Base-by-base conservation (phyloP, 75 land plant species). In the Larix kaempferi region DNA sequence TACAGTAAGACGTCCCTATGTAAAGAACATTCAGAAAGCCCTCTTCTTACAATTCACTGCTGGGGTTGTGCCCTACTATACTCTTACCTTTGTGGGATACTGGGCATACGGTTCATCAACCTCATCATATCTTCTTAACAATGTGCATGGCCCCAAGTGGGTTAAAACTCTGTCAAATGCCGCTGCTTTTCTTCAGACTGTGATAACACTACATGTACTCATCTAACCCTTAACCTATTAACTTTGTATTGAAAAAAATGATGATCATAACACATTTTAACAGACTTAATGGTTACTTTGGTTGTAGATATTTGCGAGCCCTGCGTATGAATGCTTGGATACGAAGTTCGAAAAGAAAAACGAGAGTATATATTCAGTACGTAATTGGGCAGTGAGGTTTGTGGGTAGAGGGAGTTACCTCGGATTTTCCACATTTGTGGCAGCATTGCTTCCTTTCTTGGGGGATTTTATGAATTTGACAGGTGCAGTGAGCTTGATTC, bases 391-490 rank as follows among this genome's bases (percentile, higher is more conserved):
- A 13, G 86, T 91, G 60, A 79, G 94, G 75, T 55, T 91, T 5
- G 14, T 75, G 1, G 88, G 83, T 0, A 83, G 96, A 75, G 96
- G 96, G 3, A 83, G 88, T 13, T 93, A 91, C 77, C 66, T 93
- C 0, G 74, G 81, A 1, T 17, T 93, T 4, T 89, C 72, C 76
- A 91, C 96, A 60, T 77, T 93, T 7, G 79, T 93, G 11, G 80
- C 92, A 2, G 96, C 96, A 39, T 76, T 91, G 16, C 80, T 93
- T 37, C 94, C 96, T 2, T 91, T 93, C 73, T 80, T 93, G 1
- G 95, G 95, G 10, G 93, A 91, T 65, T 93, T 93, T 81, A 88
- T 87, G 90, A 91, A 89, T 78, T 79, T 93, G 4, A 91, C 93
- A 25, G 95, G 93, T 3, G 93, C 95, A 3, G 35, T 91, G 22